Evolutionary conservation across 805 yeast species (phyloP), one percentile per base, ranked within the genome.

Genomic region (Vanderwaltozyma verrucispora): DNA sequence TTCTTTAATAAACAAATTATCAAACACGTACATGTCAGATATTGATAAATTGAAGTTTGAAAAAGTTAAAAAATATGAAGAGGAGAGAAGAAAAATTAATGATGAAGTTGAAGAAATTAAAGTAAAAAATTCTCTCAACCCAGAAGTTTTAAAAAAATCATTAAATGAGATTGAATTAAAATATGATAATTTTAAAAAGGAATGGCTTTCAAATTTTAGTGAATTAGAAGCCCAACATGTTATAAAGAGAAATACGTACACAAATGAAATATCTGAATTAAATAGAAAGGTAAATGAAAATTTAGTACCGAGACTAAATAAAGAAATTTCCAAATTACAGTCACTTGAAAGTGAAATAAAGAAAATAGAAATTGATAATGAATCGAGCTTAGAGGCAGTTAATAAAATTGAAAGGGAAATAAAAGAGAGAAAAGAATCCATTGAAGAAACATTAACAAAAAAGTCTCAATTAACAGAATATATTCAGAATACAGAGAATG

Each of bases 11-110:
- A 62, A 59, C 28, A 54, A 59, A 16, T 35, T 63, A 23, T 60
- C 58, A 17, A 56, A 59, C 28, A 60, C 48, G 3, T 66, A 63
- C 38, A 48, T 53, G 19, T 28, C 45, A 0, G 60, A 68, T 47
- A 62, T 74, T 2, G 73, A 72, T 30, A 38, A 50, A 2, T 42
- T 68, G 6, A 60, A 68, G 28, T 50, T 59, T 10, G 52, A 52
- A n/a, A 68, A 64, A 37, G 59, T 62, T 3, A 49, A 48, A 18
- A 50, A 59, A 30, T 53, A 54, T 24, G 59, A 65, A 32, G 38
- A 46, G 6, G 51, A 59, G 33, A 65, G 63, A 38, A 48, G 44
- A 5, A 33, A 40, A 17, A 33, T 63, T 28, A 20, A 41, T 29
- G 34, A 48, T 18, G 43, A 65, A 37, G 36, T 53, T 13, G 25